Base-by-base conservation (phyloP, 768 basidiomycete genomes). In the Mycena maculata region DNA sequence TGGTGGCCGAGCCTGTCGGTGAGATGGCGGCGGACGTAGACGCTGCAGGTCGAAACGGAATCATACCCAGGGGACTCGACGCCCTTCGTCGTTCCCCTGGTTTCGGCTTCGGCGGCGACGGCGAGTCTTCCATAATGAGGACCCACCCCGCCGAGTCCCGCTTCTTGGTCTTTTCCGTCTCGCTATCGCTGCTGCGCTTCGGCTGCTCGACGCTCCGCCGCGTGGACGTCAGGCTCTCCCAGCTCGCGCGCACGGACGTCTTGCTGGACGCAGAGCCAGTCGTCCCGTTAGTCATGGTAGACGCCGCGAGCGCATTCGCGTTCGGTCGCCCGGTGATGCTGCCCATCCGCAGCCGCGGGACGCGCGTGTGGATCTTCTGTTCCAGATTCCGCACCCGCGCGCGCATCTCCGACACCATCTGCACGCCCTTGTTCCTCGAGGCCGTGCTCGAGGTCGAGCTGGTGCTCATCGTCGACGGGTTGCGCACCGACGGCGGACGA, bases 371-470 rank as follows among this genome's bases (percentile, higher is more conserved):
- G 48, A 95, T 92, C 78, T 92, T 93, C 79, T 93, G 92, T 73
- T 95, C 92, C 41, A 95, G 79, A 71, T 90, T 92, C 74, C 84
- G 88, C 31, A 95, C 93, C 56, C 92, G 86, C 41, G 92, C 93
- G 44, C 94, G 88, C 91, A 96, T 94, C 76, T 95, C 94, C 25
- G 92, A 91, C 7, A 95, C 93, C 94, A 96, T 95, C 74, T 95
- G 93, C 4, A 94, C 92, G 28, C 93, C 94, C 76, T 89, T 92
- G 76, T 86, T 94, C 81, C 84, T 92, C 5, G 92, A 85, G 15
- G 86, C 79, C 4, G 86, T 85, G 59, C 83, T 83, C 25, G 81
- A 75, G 41, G 75, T 80, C 16, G 84, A 80, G 53, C 78, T 80
- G 30, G 82, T 82, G 44, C 79, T 80, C 36, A 83, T 72, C 39